These are phyloP conservation scores for Paratinospora sagittata DNA, from an alignment of 164 flowering plant genomes.

Conservation along the genomic window DNA sequence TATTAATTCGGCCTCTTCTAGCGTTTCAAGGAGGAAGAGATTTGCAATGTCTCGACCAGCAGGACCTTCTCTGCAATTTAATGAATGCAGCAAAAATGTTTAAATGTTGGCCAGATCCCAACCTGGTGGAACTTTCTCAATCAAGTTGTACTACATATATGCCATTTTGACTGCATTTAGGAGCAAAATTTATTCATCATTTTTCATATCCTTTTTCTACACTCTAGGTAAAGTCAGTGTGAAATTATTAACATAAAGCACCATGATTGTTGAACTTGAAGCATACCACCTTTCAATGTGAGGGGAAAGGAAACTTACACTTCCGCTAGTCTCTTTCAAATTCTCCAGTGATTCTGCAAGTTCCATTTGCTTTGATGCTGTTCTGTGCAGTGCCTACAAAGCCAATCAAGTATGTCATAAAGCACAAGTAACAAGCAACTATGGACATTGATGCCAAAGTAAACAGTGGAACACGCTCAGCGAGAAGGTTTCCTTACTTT, in stretches of 20 bases:
- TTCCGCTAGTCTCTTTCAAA: constrained; percentile 37
- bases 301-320: constrained; percentile 34
- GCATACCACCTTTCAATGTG: background rate
- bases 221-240: background rate
- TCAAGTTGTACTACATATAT: too few species aligned
- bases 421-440: background rate
- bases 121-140: background rate
- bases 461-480: background rate
- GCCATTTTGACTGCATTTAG: too few species aligned
- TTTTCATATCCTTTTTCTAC: background rate
- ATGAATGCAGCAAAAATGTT: background rate
- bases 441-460: background rate
- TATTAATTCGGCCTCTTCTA: constrained; percentile 15
- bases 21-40: constrained; percentile 21
- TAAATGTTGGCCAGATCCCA: background rate
- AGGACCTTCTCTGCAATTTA: constrained; percentile 33
- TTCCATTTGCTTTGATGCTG: constrained; percentile 77
- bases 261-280: background rate
- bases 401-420: background rate
- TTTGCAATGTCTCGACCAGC: constrained; percentile 38
- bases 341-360: constrained; percentile 73
- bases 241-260: background rate
- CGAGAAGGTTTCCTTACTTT: constrained; percentile 36
- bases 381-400: constrained; percentile 56
- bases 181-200: background rate